These are phyloP conservation scores for Paraphoma chrysanthemicola DNA, from an alignment of 2,329 filamentous ascomycete species.

Conservation along the genomic window DNA sequence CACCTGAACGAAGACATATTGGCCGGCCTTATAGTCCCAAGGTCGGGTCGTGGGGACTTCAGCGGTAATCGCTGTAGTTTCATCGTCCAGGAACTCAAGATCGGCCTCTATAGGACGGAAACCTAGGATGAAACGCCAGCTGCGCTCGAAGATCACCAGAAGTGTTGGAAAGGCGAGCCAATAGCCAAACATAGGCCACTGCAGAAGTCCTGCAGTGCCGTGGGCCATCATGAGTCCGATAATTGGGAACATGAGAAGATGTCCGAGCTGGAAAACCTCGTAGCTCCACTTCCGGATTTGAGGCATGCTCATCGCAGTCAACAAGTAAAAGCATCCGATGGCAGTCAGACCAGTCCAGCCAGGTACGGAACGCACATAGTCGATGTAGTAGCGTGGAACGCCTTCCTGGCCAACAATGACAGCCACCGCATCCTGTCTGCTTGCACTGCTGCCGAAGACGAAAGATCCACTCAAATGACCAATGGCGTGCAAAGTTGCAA, in stretches of 20 bases:
- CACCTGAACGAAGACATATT: slow-evolving; percentile 65
- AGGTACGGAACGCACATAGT: slow-evolving; percentile 57
- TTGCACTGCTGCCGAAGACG: slow-evolving; percentile 55
- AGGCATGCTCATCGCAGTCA: slow-evolving; percentile 59
- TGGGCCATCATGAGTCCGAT: slow-evolving; percentile 64
- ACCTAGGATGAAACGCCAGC: slow-evolving; percentile 54
- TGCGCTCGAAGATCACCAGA: slow-evolving; percentile 58
- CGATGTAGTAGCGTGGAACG: slow-evolving; percentile 54
- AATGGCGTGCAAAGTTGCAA: slow-evolving; percentile 62
- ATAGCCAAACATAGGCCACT: slow-evolving; percentile 65
- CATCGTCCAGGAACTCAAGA: slow-evolving; percentile 58
- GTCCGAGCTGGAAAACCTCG: slow-evolving; percentile 64
- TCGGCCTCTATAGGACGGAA: slow-evolving; percentile 59
- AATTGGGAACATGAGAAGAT: slow-evolving; percentile 66
- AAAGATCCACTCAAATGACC: slow-evolving; percentile 63
- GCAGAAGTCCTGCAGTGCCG: slow-evolving; percentile 58
- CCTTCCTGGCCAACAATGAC: slow-evolving; percentile 53
- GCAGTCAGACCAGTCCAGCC: slow-evolving; percentile 60
- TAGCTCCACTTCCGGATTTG: slow-evolving; percentile 60
- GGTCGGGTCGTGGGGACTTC: slow-evolving; percentile 57
- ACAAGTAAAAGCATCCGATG: slow-evolving; percentile 58
- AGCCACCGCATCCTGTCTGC: slow-evolving; percentile 55
- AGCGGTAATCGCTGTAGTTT: slow-evolving; percentile 60
- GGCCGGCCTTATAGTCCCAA: slow-evolving; percentile 64
- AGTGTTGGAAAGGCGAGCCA: slow-evolving; percentile 63